Evolutionary conservation across 768 basidiomycete species (phyloP), one percentile per base, ranked within the genome.

Genomic region (Russula dissimulans): DNA sequence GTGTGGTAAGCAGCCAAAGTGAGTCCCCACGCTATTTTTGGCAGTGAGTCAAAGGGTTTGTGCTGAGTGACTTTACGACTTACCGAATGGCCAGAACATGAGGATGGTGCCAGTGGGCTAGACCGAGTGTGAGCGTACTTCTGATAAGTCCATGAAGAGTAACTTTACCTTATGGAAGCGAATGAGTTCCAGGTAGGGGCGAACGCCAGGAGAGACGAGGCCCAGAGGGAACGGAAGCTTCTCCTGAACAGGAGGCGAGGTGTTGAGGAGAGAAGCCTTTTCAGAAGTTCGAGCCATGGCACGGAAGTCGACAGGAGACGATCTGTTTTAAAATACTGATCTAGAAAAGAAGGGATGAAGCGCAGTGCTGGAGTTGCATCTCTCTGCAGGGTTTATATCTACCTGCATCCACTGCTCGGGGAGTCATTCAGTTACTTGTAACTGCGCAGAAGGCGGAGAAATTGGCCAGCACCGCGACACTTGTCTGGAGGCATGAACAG

Each of bases 171-270:
- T 63, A 26, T 63, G 62, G 47, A 63, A 63, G 15, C 62, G 56
- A 46, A 64, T 65, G 32, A 65, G 65, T 53, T 65, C 62, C 36
- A 65, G 46, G 42, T 65, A 65, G 1, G 64, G 64, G 36, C 64
- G 64, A 18, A 65, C 62, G 4, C 50, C 64, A 8, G 56, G 57
- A 3, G 64, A 62, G 32, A 65, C 62, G 34, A 48, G 57, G 48
- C 64, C 61, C 18, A 65, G 64, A 18, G 64, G 64, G 54, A 65
- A 65, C 14, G 64, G 43, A 32, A 65, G 64, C 18, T 65, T 65
- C 54, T 63, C 56, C 12, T 61, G 36, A 26, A 34, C 34, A 15
- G 56, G 57, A 50, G 48, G 31, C 29, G 52, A 41, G 2, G 44
- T 14, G 10, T 48, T 52, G 56, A 58, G 43, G 43, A 59, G 61